Evolutionary conservation across 805 yeast genomes (phyloP).

Genomic region (Lipomyces yamanashiensis): DNA sequence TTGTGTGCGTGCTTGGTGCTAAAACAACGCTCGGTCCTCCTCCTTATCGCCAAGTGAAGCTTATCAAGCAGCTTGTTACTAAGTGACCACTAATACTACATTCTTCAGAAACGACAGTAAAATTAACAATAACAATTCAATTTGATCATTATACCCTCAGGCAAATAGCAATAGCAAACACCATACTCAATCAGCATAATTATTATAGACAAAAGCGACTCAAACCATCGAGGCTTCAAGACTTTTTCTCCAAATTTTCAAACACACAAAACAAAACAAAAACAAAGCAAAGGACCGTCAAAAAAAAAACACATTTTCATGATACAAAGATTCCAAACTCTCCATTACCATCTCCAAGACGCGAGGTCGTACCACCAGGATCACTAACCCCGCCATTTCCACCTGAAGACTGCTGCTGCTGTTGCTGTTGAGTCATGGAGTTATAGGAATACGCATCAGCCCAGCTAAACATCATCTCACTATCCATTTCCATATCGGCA

Average conservation of each 20-base stretch:
- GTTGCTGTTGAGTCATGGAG: neutral
- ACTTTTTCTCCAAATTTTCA: neutral
- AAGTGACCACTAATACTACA: no score
- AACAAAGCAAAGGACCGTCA: neutral
- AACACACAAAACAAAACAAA: neutral
- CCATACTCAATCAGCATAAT: neutral
- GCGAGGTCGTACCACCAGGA: neutral
- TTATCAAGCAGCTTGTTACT: no score
- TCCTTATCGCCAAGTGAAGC: no score
- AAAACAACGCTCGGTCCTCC: no score
- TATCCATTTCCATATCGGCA: constrained; percentile 21
- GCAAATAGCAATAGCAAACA: neutral
- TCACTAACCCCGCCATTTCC: constrained; percentile 2
- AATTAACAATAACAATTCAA: no score
- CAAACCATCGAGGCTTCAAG: neutral
- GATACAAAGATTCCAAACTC: constrained; percentile 8
- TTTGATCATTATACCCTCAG: neutral
- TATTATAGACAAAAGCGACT: neutral
- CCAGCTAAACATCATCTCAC: constrained; percentile 27
- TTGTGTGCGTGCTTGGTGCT: no score
- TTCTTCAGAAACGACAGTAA: no score
- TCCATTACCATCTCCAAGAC: neutral
- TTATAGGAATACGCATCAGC: constrained; percentile 20
- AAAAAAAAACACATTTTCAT: neutral
- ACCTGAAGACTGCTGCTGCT: neutral